Evolutionary conservation across 805 yeast genomes (phyloP).

Genomic region (Groenewaldozyma tartarivorans): DNA sequence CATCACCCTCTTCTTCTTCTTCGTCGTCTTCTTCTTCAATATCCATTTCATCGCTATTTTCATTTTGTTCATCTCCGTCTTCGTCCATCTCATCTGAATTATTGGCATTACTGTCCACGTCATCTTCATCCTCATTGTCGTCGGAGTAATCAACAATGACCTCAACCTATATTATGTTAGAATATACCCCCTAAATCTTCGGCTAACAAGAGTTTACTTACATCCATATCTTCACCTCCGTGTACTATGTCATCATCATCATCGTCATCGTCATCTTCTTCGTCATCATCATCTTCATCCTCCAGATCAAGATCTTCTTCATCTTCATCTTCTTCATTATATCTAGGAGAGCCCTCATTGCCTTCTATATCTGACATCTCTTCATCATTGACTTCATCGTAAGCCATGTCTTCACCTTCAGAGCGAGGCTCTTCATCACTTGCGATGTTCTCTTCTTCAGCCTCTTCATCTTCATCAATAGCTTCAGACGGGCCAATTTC

Average conservation of each 20-base stretch:
- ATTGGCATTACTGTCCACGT: conserved; percentile 1
- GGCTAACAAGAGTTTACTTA: conserved; percentile 21
- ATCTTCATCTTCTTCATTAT: conserved; percentile 15
- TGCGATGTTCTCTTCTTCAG: conserved; percentile 23
- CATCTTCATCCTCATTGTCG: conserved; percentile 4
- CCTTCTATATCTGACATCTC: conserved; percentile 20
- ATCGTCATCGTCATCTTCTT: conserved; percentile 25
- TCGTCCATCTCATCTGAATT: conserved; percentile 1
- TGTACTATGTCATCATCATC: conserved; percentile 21
- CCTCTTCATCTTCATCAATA: conserved; percentile 42
- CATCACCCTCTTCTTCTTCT: conserved; percentile 8
- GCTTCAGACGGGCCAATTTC: conserved; percentile 70
- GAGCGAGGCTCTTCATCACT: conserved; percentile 8
- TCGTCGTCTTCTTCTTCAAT: conserved; percentile 13
- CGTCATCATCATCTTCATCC: conserved; percentile 27
- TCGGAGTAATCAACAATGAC: conserved; percentile 12
- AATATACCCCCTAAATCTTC: too few relatives aligned
- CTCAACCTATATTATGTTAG: too few relatives aligned
- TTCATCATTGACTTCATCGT: conserved; percentile 19
- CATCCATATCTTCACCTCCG: conserved; percentile 29
- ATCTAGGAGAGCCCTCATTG: conserved; percentile 7
- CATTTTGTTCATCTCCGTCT: background rate
- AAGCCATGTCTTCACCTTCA: conserved; percentile 16
- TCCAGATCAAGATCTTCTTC: conserved; percentile 30
- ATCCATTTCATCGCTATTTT: background rate